These are phyloP conservation scores for Auricularia cornea DNA, from an alignment of 768 basidiomycete species.

Conservation along the genomic window DNA sequence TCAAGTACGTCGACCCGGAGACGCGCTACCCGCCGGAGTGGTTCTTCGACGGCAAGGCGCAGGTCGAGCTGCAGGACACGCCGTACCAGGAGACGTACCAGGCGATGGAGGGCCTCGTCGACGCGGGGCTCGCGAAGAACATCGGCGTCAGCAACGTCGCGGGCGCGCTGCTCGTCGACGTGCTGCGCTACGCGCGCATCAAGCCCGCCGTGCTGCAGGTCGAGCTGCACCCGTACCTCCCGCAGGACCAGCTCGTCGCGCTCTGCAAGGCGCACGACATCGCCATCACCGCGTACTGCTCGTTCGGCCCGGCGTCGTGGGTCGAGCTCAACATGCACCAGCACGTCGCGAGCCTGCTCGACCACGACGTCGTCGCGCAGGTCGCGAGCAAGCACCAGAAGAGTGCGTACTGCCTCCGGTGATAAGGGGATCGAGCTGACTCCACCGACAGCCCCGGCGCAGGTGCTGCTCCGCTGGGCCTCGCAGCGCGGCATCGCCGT, in stretches of 20 bases:
- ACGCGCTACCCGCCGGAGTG: conserved; percentile 79
- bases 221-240: conserved; percentile 50
- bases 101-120: conserved; percentile 73
- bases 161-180: conserved; percentile 63
- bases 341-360: conserved; percentile 42
- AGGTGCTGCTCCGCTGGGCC: conserved; percentile 73
- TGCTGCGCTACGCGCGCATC: conserved; percentile 68
- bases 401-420: conserved; percentile 35
- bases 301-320: conserved; percentile 47
- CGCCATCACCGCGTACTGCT: conserved; percentile 48
- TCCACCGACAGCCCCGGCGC: conserved; percentile 34
- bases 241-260: conserved; percentile 38
- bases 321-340: conserved; percentile 60
- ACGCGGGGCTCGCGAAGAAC: conserved; percentile 61
- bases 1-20: conserved; percentile 69
- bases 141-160: conserved; percentile 63
- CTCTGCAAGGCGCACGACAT: conserved; percentile 36
- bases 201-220: conserved; percentile 51
- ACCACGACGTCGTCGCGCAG: conserved; percentile 34
- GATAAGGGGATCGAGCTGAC: too few species aligned
- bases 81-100: conserved; percentile 78
- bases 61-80: conserved; percentile 55
- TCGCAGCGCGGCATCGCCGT: conserved; percentile 67
- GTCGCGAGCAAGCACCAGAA: conserved; percentile 45
- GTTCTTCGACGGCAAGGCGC: conserved; percentile 50